Base-by-base conservation (phyloP, 768 basidiomycete genomes). In the Pholiota molesta region DNA sequence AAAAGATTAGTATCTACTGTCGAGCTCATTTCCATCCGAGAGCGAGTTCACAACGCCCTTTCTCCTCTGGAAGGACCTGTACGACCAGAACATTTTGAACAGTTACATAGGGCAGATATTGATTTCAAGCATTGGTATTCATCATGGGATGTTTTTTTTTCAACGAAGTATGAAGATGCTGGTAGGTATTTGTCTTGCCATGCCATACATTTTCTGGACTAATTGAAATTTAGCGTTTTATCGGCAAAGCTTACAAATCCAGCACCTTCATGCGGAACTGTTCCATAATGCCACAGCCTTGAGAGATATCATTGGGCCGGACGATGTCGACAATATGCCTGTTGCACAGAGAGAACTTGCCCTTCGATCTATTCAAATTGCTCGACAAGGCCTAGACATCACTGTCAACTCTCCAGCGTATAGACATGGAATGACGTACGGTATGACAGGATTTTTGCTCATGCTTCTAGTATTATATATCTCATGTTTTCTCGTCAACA, bases 1-100 rank as follows among this genome's bases (percentile, higher is more conserved):
- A 95, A 94, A 86, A 90, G 95, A 60, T 85, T 98, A 14, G 92
- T 97, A 13, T 96, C 95, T 3, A 96, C 94, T 2, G 94, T 98
- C 28, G 95, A 98, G 69, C 82, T 97, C 59, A 94, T 95, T 85
- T 87, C 88, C 31, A 86, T 97, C 64, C 87, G 95, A 62, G 95
- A 97, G 69, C 84, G 90, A 26, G 82, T 96, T 1, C 89, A 95
- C 69, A 91, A 95, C 71, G 84, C 87, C 17, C 77, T 97, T 45
- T 86, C 88, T n/a, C 89, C 91, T 17, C 84, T 86, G 45, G 92
- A 96, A 66, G 83, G 86, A 0, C 86, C 91, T 4, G 89, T 95
- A 29, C 74, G 73, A 62, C 89, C 92, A 29, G 82, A 83, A 55
- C 91, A 94, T 45, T 89, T 95, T 70, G 80, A 80, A 19, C 79